These are phyloP conservation scores for Geranium brycei DNA, from an alignment of 345 rosid genomes.

Conservation along the genomic window DNA sequence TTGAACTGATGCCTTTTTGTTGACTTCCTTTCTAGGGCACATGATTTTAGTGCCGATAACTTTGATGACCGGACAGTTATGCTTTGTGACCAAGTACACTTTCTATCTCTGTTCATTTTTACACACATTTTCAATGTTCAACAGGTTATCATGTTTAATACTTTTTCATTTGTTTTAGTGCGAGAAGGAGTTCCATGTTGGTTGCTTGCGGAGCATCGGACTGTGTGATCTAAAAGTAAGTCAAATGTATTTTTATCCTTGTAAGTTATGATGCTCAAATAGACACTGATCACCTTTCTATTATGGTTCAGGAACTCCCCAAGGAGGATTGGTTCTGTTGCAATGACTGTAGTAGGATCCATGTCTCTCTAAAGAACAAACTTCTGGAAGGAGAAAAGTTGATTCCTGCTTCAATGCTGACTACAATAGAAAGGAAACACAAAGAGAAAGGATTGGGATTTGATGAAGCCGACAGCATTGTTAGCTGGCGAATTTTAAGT, in stretches of 20 bases:
- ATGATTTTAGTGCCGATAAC: slow-evolving; percentile 52
- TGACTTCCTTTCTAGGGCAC: slow-evolving; percentile 32
- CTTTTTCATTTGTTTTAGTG: slow-evolving; percentile 36
- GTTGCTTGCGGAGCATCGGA: slow-evolving; percentile 69
- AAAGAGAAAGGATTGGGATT: slow-evolving; percentile 51
- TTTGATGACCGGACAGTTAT: slow-evolving; percentile 86
- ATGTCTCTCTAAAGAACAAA: slow-evolving; percentile 39
- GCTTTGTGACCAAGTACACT: slow-evolving; percentile 83
- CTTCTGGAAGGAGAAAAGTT: slow-evolving; percentile 49
- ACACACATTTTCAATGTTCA: slow-evolving; percentile 4
- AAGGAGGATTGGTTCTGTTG: slow-evolving; percentile 82
- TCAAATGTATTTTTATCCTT: slow-evolving; percentile 5
- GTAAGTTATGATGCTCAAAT: slow-evolving; percentile 9
- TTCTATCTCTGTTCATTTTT: slow-evolving; percentile 8
- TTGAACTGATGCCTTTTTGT: no score
- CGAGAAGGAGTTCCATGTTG: slow-evolving; percentile 71
- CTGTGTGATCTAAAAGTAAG: slow-evolving; percentile 73
- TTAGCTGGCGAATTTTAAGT: slow-evolving; percentile 68
- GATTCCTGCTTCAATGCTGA: slow-evolving; percentile 35
- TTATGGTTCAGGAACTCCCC: slow-evolving; percentile 57
- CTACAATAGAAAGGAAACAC: slow-evolving; percentile 49
- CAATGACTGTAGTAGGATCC: slow-evolving; percentile 60
- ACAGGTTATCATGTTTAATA: neutral
- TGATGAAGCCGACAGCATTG: slow-evolving; percentile 27
- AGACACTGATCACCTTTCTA: neutral